Base-by-base conservation (phyloP, 257 asterid genomes). In the Rubia yunnanensis region DNA sequence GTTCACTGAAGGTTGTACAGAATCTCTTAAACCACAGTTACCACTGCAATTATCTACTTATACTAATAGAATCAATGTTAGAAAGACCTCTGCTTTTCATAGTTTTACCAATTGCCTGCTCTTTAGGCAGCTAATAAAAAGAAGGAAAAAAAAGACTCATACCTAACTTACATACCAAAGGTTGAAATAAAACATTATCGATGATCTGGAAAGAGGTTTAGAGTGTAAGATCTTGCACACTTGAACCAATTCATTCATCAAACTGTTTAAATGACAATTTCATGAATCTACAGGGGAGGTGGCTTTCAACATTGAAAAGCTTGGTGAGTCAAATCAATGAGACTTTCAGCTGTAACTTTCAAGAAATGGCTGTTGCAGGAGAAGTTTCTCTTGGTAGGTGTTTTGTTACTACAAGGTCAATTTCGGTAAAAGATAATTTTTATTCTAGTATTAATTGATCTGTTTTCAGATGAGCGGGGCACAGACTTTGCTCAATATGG, bases 341-440 rank as follows among this genome's bases (percentile, higher is more conserved):
- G 74, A 89, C 96, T 74, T 92, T 92, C 69, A 80, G 97, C 71
- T 83, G 63, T 67, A 92, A 92, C 71, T 92, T 92, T 80, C 91
- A 85, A 84, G 97, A 92, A 80, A 92, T 92, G 99, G 99, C 99
- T 65, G 99, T 92, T 41, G 97, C 99, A 24, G 97, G 99, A 74
- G 96, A 92, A 78, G 99, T 92, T 53, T 86, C 90, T 63, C 74
- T 92, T 66, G 98, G 98, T 91, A 78, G 56, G 49, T 48, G 31
- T 70, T 68, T 22, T 68, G 38, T 49, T 66, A 56, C 46, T 41
- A 1, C 34, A 22, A 53, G 23, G 14, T 14, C 7, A 38, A 7
- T 50, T 20, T n/a, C 57, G n/a, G 27, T 5, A 48, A 18, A 15
- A 48, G n/a, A n/a, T n/a, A 48, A n/a, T 50, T 26, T 20, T 20